Evolutionary conservation across 73 alveolate species (phyloP), one percentile per base, ranked within the genome.

Genomic region (Tetrahymena elliotti): DNA sequence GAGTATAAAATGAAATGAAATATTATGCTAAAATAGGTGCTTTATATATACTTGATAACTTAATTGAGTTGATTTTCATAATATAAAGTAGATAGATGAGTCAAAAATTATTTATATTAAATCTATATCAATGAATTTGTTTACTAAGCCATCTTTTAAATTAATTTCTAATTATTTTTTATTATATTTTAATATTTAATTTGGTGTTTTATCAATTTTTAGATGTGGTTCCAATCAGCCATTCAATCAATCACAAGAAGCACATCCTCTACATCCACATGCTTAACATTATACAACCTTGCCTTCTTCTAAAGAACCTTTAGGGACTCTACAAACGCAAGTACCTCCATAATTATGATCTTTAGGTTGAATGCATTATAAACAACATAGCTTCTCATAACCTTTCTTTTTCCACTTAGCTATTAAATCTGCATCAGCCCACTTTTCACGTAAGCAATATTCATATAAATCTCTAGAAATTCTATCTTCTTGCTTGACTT

Each of bases 391-490:
- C 93, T 98, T 98, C 95, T 99, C 99, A 97, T 94, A 99, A 24
- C 99, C 99, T 93, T 97, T 96, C 95, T 99, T 99, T 96, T 99
- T 99, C 99, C 99, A 99, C 97, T 99, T 99, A 39, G 99, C 99
- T 18, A 99, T 99, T 93, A 99, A 97, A 35, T 97, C 96, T 33
- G 99, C 99, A 95, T 99, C 99, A 4, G 99, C 99, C 84, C 96
- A 98, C 93, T 97, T 96, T 96, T 99, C 99, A 36, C 97, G 97
- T 35, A 99, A 94, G 94, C 99, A 98, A 97, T 96, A 99, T 92
- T 99, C 99, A 96, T 98, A 99, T 41, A 99, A 98, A 41, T 99
- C 99, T 94, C 99, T 96, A 33, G 99, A 95, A 93, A 99, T 99
- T 94, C 97, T 99, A 16, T 68, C 88, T 68, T 68, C 88, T n/a